Conservation (phyloP, 805 yeast genomes). For the Lachancea kluyveri region DNA sequence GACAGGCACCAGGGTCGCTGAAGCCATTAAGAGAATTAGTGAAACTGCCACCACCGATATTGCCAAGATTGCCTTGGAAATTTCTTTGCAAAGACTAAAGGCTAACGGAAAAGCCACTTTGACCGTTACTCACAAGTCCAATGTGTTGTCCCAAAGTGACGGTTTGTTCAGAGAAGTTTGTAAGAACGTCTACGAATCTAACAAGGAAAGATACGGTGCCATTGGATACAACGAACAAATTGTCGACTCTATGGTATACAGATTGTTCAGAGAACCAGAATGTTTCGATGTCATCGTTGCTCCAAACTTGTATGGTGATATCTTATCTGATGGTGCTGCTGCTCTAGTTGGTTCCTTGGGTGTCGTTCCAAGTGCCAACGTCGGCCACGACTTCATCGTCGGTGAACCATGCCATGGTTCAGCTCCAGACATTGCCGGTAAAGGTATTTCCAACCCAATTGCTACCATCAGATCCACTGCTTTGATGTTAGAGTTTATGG, state of each 20-base stretch:
- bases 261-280: conserved; percentile 97
- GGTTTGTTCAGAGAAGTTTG: conserved; percentile 91
- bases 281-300: conserved; percentile 97
- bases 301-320: conserved; percentile 97
- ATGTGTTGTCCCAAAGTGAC: conserved; percentile 86
- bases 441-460: conserved; percentile 90
- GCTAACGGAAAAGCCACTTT: conserved; percentile 51
- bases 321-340: conserved; percentile 96
- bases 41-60: conserved; percentile 82
- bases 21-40: conserved; percentile 94
- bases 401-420: conserved; percentile 99
- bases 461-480: conserved; percentile 98
- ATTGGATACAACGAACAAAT: conserved; percentile 87
- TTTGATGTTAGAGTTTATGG: conserved; percentile 94
- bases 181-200: conserved; percentile 40
- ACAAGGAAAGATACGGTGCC: conserved; percentile 49
- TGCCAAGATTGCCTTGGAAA: conserved; percentile 86
- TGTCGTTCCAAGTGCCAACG: conserved; percentile 97
- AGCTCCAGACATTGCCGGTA: conserved; percentile 98
- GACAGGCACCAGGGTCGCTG: conserved; percentile 89
- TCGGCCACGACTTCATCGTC: conserved; percentile 91
- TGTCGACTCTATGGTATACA: conserved; percentile 98
- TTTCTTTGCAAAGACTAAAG: conserved; percentile 88
- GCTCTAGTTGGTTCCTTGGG: conserved; percentile 97
- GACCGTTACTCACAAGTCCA: conserved; percentile 95